A percentile compares a stretch with the other conserved stretches of the same genome.
phyloP scores from a whole-genome alignment of 1,284 basidiomycete genomes.

The Pseudozyma tsukubaensis region DNA sequence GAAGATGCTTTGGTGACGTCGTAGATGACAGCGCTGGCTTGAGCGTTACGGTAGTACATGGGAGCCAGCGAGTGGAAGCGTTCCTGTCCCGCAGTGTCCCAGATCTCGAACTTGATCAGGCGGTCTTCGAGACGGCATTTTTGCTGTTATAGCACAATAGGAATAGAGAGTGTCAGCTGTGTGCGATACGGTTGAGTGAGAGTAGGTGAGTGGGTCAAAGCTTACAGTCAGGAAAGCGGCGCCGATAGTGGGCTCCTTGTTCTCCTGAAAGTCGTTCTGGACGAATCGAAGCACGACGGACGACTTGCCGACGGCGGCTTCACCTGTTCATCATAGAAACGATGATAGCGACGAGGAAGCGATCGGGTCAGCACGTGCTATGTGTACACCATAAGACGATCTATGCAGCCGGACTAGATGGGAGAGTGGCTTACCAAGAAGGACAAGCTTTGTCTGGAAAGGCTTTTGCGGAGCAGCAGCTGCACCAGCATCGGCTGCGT shows the following conservation, averaged over 20 bases:
- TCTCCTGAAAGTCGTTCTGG: constrained; percentile 91
- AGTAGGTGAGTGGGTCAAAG: background rate
- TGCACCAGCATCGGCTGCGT: constrained; percentile 17
- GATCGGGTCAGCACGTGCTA: background rate
- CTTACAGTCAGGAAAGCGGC: constrained; percentile 78
- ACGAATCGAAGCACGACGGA: constrained; percentile 98
- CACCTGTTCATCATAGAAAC: constrained; percentile 74
- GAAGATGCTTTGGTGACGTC: constrained; percentile 91
- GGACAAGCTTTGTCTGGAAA: constrained; percentile 68
- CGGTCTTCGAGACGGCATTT: constrained; percentile 76
- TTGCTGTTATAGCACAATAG: constrained; percentile 40
- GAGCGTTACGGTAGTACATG: constrained; percentile 99
- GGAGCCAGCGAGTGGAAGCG: constrained; percentile 92
- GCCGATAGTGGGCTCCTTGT: constrained; percentile 98
- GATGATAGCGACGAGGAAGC: background rate
- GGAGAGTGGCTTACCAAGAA: constrained; percentile 60
- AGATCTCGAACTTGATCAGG: constrained; percentile 92
- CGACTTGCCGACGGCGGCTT: constrained; percentile 99
- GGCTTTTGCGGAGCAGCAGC: constrained; percentile 59
- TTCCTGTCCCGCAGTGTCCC: constrained; percentile 95
- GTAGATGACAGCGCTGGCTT: constrained; percentile 97
- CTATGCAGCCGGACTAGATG: too few relatives aligned
- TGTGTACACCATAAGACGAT: too few relatives aligned
- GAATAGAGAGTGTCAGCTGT: background rate
- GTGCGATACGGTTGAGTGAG: too few relatives aligned